Evolutionary conservation across 1,284 basidiomycete species (phyloP), one percentile per base, ranked within the genome.

Genomic region (Apiotrichum akiyoshidainum): DNA sequence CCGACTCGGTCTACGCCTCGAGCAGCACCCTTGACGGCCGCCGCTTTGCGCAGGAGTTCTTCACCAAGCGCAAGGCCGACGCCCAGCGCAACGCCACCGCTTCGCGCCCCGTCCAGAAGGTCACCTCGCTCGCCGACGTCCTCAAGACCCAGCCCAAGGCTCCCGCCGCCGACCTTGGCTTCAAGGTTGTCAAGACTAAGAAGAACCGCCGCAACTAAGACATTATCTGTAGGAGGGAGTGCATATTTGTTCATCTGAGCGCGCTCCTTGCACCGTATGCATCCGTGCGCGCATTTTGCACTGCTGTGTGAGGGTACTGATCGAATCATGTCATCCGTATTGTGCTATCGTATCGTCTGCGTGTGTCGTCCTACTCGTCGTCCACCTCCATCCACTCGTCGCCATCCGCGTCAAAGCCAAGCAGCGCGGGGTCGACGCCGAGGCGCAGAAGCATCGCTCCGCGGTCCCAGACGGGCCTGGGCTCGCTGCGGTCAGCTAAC

Each of bases 11-110:
- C 57, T 99, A 99, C 73, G 88, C 90, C 42, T 92, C 89, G 69
- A 93, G 90, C 68, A 89, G 90, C 26, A 99, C 91, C 2, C 83
- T 99, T 44, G 93, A 99, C 70, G 96, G 96, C 1, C 84, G 94
- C 55, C 85, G 94, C 34, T 99, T 99, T 70, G 92, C 93, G 1
- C 81, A 87, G 7, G 93, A 98, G 68, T 99, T 94, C 71, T 86
- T 92, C 51, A 84, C 81, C 61, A 89, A 85, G 74, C 86, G 94
- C 57, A 96, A 94, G 79, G 83, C 82, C 12, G 92, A 94, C 70
- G 86, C 84, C 0, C 63, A 57, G 40, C 60, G 65, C 48, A 60
- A 42, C 46, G 52, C 52, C 21, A 31, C 48, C 9, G 26, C 26
- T 7, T 31, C 26, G 26, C 50, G 50, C 4, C 50, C 61, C 8